A percentile compares a stretch with the other conserved stretches of the same genome.
phyloP scores from a whole-genome alignment of 208 protist genomes.

The Phytomonas sp. region DNA sequence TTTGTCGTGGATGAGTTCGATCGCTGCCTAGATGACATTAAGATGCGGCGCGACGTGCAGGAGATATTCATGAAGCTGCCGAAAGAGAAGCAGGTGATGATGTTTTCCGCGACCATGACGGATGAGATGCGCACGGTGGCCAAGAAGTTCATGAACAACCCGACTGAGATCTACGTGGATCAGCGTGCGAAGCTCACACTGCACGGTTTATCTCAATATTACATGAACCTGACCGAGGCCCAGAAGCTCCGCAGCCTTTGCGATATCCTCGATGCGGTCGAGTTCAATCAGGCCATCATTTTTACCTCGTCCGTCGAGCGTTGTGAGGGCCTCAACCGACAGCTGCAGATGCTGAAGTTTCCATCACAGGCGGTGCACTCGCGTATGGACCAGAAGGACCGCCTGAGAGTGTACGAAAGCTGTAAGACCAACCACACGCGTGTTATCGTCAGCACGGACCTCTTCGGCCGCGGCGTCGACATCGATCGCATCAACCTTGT shows the following conservation, averaged over 20 bases:
- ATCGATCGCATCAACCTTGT: conserved; percentile 99
- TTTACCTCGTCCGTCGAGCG: conserved; percentile 96
- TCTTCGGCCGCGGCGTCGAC: conserved; percentile 99
- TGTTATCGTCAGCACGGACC: conserved; percentile 99
- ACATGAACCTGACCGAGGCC: conserved; percentile 93
- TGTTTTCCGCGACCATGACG: conserved; percentile 99
- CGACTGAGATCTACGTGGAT: conserved; percentile 97
- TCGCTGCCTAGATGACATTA: conserved; percentile 93
- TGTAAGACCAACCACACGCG: conserved; percentile 98
- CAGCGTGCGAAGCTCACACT: conserved; percentile 98
- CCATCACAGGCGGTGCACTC: conserved; percentile 95
- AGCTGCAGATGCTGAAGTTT: conserved; percentile 95
- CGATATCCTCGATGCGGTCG: conserved; percentile 97
- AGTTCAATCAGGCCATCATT: conserved; percentile 99
- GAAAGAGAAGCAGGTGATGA: conserved; percentile 98
- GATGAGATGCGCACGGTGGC: conserved; percentile 92
- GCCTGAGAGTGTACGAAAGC: conserved; percentile 82
- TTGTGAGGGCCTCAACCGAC: conserved; percentile 90
- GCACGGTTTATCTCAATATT: conserved; percentile 99
- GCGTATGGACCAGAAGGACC: conserved; percentile 92
- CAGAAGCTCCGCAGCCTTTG: conserved; percentile 97
- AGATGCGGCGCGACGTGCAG: conserved; percentile 96
- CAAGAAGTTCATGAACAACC: conserved; percentile 97
- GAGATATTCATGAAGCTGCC: conserved; percentile 96
- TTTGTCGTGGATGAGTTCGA: conserved; percentile 99